Evolutionary conservation across 805 yeast genomes (phyloP), one percentile per base, ranked within the genome.

Genomic region (Metschnikowia cubensis): DNA sequence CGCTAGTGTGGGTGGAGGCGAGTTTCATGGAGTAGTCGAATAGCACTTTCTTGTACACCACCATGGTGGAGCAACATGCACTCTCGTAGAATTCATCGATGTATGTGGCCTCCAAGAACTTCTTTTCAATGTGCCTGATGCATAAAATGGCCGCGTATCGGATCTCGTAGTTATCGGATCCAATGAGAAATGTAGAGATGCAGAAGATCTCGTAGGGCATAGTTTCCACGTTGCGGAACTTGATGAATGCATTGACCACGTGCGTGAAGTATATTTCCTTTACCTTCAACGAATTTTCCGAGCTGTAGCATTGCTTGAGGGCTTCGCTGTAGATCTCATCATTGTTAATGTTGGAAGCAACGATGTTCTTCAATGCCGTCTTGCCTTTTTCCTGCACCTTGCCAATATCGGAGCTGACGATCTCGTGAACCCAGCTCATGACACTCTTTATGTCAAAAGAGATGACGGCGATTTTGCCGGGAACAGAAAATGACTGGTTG

Each of bases 41-140:
- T 49, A 92, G 78, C 0, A 96, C 95, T 38, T 92, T 83, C 62
- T 90, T 90, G 71, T 86, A 91, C 4, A 94, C 89, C 6, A 89
- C 87, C 58, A 86, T 82, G 6, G 96, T 85, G 33, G 81, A 76
- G 54, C 89, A 87, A 45, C 85, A 80, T 13, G 89, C 79, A 35
- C 88, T 77, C 60, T 88, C 92, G 34, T 81, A 78, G 61, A 81
- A 88, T 20, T 77, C 77, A 6, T 76, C 77, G 2, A 84, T 70
- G 14, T 77, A 74, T 0, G 82, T 73, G 1, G 83, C 74, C 33
- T 80, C 78, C 43, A 62, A 59, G 39, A 54, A 57, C 21, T 59
- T 58, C 35, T 72, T 66, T 62, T 92, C 98, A 5, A 87, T 77
- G 29, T 75, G 77, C 38, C 79, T 80, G 49, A 92, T 66, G n/a